Percentiles rank a stretch among this genome's conserved stretches.
Conservation (phyloP, 768 basidiomycete genomes). For the Leccinum fibrillosum region DNA sequence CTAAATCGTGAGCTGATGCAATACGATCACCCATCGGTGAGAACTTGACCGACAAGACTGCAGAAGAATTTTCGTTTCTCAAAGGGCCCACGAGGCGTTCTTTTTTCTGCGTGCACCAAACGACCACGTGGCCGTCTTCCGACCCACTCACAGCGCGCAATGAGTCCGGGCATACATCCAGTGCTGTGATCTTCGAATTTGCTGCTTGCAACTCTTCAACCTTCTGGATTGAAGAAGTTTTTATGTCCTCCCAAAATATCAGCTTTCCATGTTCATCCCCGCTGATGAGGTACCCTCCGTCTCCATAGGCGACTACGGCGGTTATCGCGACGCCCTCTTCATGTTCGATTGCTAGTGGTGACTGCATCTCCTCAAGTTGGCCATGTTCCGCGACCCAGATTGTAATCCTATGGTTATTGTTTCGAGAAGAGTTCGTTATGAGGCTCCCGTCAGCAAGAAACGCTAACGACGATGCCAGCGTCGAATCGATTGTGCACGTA, state of each 20-base stretch:
- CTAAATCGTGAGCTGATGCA: background rate
- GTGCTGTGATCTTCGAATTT: background rate
- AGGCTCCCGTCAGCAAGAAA: background rate
- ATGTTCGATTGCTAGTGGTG: background rate
- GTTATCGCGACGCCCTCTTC: background rate
- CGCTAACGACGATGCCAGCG: background rate
- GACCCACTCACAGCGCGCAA: background rate
- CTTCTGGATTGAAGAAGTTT: background rate
- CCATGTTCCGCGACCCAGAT: background rate
- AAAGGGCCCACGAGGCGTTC: slow-evolving; percentile 2
- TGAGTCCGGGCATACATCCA: background rate
- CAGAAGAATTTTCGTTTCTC: background rate
- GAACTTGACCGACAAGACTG: slow-evolving; percentile 15
- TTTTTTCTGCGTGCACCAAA: background rate
- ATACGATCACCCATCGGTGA: slow-evolving; percentile 11
- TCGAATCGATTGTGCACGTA: background rate
- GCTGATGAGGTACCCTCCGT: background rate
- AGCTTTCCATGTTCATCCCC: background rate
- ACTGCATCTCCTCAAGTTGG: background rate
- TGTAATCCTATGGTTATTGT: background rate
- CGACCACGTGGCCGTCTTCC: background rate
- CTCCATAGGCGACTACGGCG: background rate
- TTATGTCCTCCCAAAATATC: background rate
- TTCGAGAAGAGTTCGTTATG: background rate
- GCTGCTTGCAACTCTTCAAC: background rate